Evolutionary conservation across 768 basidiomycete genomes (phyloP), one percentile per base, ranked within the genome.

Genomic region (Tricholoma terreum): DNA sequence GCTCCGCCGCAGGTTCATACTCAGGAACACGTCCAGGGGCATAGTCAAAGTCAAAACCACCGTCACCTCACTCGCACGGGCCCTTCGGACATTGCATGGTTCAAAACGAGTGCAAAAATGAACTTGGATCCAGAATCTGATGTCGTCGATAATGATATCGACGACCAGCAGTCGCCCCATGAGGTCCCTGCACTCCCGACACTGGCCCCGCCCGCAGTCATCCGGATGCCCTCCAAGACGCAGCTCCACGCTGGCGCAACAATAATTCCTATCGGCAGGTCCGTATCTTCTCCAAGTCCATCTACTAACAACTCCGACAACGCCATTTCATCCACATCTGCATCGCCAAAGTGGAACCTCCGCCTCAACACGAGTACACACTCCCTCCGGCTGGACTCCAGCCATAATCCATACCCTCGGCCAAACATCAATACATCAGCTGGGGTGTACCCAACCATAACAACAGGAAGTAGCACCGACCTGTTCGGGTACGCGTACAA

Each of bases 51-150:
- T 51, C 69, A 63, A 60, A 71, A 58, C 68, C n/a, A 27, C 24
- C 24, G 6, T 27, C 24, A 27, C 24, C 24, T 27, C 24, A 27
- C 24, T 27, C 75, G 55, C 63, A 64, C 55, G 51, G 64, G 60
- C 1, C 76, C 76, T n/a, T 71, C 76, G 1, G 69, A 71, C 35
- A 73, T 78, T 48, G 74, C 73, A 10, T 78, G 77, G 78, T 56
- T 75, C 57, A 58, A 53, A 55, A 61, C 51, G 6, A 10, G 17
- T 6, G 10, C 19, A 42, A 42, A 2, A 27, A 27, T 27, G 24
- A n/a, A n/a, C n/a, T 1, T 7, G 14, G 24, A 27, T 6, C 24
- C 24, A 27, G 45, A 27, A 59, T 59, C 57, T 52, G 49, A 19
- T n/a, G 50, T 57, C 51, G 43, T 52, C 48, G 51, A 40, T 52